phyloP scores from a whole-genome alignment of 371 early-diverging fungal genomes.

The Actinomucor elegans region DNA sequence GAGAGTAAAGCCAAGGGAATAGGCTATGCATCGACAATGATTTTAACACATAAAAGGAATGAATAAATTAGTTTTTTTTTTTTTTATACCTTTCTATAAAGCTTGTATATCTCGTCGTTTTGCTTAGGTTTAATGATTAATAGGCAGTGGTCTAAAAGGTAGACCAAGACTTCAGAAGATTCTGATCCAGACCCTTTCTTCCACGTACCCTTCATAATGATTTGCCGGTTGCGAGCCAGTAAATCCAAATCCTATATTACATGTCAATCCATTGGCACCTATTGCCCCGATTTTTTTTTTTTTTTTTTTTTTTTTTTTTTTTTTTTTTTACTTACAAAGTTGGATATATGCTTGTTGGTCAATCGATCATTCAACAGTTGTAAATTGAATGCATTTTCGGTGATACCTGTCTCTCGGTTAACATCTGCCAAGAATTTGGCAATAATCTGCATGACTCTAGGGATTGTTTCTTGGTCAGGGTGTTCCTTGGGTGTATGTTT shows the following conservation, averaged over 20 bases:
- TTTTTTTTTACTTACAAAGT: constrained; percentile 34
- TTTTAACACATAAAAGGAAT: neutral
- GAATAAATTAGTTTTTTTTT: constrained; percentile 3
- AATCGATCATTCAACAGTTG: constrained; percentile 21
- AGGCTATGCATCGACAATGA: constrained; percentile 53
- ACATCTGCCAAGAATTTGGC: constrained; percentile 72
- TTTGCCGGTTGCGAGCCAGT: constrained; percentile 58
- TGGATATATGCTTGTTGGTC: constrained; percentile 70
- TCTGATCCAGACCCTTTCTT: constrained; percentile 70
- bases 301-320: constrained; percentile 35
- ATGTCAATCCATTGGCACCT: no score
- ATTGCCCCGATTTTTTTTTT: no score
- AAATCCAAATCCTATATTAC: constrained; percentile 57
- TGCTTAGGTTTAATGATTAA: constrained; percentile 70
- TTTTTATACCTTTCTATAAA: constrained; percentile 41
- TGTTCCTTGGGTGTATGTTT: constrained; percentile 82
- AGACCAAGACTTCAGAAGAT: constrained; percentile 68
- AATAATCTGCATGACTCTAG: constrained; percentile 68
- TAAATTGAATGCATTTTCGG: constrained; percentile 62
- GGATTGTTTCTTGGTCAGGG: constrained; percentile 71
- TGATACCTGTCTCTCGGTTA: constrained; percentile 81
- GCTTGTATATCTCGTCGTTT: constrained; percentile 40
- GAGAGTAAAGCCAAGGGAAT: constrained; percentile 76
- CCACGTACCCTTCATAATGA: constrained; percentile 81
- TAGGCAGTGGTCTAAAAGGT: constrained; percentile 85